A percentile compares a stretch with the other conserved stretches of the same genome.
phyloP scores from a whole-genome alignment of 305 asterid species.

The Fraxinus floribunda region DNA sequence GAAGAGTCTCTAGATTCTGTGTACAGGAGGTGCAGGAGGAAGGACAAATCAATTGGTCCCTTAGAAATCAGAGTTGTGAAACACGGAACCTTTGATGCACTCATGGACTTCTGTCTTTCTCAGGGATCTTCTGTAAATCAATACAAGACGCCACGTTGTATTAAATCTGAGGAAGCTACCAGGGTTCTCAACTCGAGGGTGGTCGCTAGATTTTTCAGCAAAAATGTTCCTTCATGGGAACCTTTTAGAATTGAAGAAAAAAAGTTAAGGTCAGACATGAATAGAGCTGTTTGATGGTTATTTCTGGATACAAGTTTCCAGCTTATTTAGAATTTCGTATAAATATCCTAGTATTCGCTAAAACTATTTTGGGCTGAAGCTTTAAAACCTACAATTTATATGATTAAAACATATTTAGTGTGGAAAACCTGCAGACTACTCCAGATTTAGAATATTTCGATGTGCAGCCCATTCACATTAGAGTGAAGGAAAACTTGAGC shows the following conservation, averaged over 20 bases:
- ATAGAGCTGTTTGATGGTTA: background rate
- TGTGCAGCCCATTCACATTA: too few relatives aligned
- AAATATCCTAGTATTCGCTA: background rate
- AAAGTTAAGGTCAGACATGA: background rate
- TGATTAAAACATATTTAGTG: too few relatives aligned
- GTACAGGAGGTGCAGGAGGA: constrained; percentile 10
- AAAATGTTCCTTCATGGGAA: background rate
- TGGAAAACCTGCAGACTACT: too few relatives aligned
- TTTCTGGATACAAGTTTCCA: background rate
- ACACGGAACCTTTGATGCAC: constrained; percentile 26
- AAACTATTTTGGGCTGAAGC: background rate
- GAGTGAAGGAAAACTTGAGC: too few relatives aligned
- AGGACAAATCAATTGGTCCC: constrained; percentile 25
- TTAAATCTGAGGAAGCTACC: background rate
- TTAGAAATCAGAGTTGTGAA: constrained; percentile 27
- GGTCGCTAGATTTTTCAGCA: constrained; percentile 10
- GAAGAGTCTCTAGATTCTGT: constrained; percentile 11
- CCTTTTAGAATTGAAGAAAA: background rate
- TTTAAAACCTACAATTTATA: too few relatives aligned
- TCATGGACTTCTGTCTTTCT: constrained; percentile 20
- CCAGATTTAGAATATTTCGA: too few relatives aligned
- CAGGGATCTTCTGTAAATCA: constrained; percentile 22
- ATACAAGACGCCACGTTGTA: constrained; percentile 12
- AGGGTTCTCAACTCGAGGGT: constrained; percentile 16
- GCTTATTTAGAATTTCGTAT: background rate